A percentile compares a stretch with the other conserved stretches of the same genome.
Conservation (phyloP, 148 eudicot species). For the Rhododendron williamsianum region DNA sequence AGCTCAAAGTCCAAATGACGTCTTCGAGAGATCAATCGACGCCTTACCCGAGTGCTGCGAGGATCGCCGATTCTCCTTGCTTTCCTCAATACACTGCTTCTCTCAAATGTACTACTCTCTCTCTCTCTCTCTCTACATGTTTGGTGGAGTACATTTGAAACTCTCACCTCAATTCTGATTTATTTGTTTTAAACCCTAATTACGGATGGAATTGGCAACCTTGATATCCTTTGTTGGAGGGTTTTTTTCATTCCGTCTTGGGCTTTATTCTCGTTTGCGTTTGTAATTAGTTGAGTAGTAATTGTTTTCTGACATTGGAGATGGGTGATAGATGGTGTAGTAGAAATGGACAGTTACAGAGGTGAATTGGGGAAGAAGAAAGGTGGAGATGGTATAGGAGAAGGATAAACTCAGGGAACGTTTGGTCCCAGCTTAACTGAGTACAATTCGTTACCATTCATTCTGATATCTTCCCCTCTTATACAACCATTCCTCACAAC, state of each 20-base stretch:
- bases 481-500: too few species aligned
- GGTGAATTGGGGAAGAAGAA: too few species aligned
- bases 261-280: not conserved
- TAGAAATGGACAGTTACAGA: too few species aligned
- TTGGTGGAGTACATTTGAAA: not conserved
- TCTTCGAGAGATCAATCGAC: slow-evolving; percentile 43
- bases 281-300: not conserved
- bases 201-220: not conserved
- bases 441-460: too few species aligned
- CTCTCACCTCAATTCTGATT: not conserved
- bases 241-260: not conserved
- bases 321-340: too few species aligned
- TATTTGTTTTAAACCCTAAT: not conserved
- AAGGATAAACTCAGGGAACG: too few species aligned
- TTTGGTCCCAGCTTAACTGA: too few species aligned
- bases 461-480: too few species aligned
- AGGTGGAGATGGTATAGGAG: too few species aligned
- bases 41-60: slow-evolving; percentile 76
- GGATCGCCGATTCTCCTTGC: slow-evolving; percentile 76
- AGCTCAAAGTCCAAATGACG: slow-evolving; percentile 3
- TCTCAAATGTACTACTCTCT: slow-evolving; percentile 59
- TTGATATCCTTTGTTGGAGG: not conserved
- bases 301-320: not conserved
- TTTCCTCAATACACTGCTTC: slow-evolving; percentile 82
- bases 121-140: not conserved